Base-by-base conservation (phyloP, 106 monocot species). In the Dendrobium catenatum region DNA sequence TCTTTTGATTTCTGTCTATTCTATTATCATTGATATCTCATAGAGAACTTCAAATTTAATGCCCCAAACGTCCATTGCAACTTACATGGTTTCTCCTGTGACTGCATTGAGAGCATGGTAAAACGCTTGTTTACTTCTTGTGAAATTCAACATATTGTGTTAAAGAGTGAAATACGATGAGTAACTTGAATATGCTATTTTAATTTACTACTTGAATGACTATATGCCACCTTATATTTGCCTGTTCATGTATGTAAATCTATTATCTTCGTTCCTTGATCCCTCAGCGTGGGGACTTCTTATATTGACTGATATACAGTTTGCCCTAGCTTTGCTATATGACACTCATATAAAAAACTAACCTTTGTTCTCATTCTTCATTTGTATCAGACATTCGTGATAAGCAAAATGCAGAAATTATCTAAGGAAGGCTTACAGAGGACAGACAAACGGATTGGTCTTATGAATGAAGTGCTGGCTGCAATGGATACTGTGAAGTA, bases 401-500 rank as follows among this genome's bases (percentile, higher is more conserved):
- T 99, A 75, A 90, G 87, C 78, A 95, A 82, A 90, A 95, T 95
- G 95, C 93, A 85, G 82, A 91, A 93, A 79, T 84, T 95, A 80
- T 80, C 91, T 2, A 95, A 87, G 84, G 99, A 99, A 84, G 95
- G 95, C 9, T 79, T 99, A 80, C 99, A 95, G 73, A 85, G 87
- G 56, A 93, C 95, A 68, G 99, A 99, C 87, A 99, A 90, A 83
- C 82, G 99, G 59, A 99, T 99, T 78, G 90, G 99, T 48, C 89
- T 99, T 33, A 99, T 99, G 99, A 99, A 99, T 86, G 99, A 99
- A 89, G 79, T 95, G 70, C 86, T 99, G 85, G 95, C 95, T 83
- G 99, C 99, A 18, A 99, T 95, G 99, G 99, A 99, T 68, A 91
- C 88, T 41, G 91, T 99, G 74, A 99, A 99, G 99, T 99, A 91